Base-by-base conservation (phyloP, 1,284 basidiomycete species). In the Xerocomus nothofagi region DNA sequence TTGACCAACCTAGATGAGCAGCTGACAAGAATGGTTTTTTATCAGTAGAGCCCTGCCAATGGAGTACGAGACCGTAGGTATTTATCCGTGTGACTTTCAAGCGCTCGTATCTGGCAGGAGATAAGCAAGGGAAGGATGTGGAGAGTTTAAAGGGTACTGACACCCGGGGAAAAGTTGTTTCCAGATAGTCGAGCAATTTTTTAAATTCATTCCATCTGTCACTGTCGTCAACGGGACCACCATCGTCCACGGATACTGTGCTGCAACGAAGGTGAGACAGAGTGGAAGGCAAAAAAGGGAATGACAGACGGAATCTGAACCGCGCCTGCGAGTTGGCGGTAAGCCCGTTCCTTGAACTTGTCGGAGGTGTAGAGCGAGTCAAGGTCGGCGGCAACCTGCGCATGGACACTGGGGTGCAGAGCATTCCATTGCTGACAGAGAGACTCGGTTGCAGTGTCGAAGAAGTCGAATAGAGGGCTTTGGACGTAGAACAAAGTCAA, bases 11-110 rank as follows among this genome's bases (percentile, higher is more conserved):
- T 74, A 88, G 85, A 63, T 91, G 88, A 6, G 79, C 85, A 33
- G 80, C 78, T 32, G 91, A 68, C 17, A 91, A 66, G 23, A 87
- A 65, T 0, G 88, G 88, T 60, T 89, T 87, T 41, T 69, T 51
- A 56, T 88, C 75, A 15, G 57, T 60, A 0, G 78, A 75, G 14
- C 88, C 88, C 41, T 74, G 66, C 83, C 86, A 88, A 37, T 82
- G 79, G 64, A 79, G 90, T 7, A 88, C 65, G 20, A 91, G 73
- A 1, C 81, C 86, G 61, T 86, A 86, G 0, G 80, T 81, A 55
- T 80, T 80, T 54, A 90, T 78, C 56, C 79, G 80, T 6, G 77
- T 80, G 37, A 83, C 70, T 18, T 72, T 71, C 42, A 87, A 68
- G 15, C 68, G 73, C 34, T 71, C 51, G 58, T 86, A 79, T n/a